phyloP scores from a whole-genome alignment of 306 rosid species.

The Castanospermum australe region DNA sequence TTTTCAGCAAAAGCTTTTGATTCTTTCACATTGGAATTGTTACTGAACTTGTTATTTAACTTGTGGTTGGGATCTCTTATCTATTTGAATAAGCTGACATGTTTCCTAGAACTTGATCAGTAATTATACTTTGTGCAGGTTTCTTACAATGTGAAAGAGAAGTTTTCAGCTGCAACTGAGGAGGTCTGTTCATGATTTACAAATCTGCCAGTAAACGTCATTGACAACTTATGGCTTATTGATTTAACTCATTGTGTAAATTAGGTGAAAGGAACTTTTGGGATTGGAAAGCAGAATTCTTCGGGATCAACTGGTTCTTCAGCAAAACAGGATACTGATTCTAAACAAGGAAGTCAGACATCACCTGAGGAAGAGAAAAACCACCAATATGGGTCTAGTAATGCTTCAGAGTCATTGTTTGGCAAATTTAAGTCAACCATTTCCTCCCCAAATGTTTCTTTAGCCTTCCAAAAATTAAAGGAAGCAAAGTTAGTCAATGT shows the following conservation, averaged over 20 bases:
- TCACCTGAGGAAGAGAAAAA: slow-evolving; percentile 46
- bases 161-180: slow-evolving; percentile 78
- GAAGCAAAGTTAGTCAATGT: slow-evolving; percentile 62
- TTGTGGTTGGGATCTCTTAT: not conserved
- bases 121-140: slow-evolving; percentile 48
- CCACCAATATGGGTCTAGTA: slow-evolving; percentile 44
- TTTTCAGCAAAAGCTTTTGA: not conserved
- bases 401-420: slow-evolving; percentile 62
- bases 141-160: slow-evolving; percentile 80
- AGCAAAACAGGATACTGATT: slow-evolving; percentile 46
- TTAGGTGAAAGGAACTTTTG: slow-evolving; percentile 77
- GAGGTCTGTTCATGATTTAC: slow-evolving; percentile 57
- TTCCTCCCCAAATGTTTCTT: slow-evolving; percentile 61
- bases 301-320: slow-evolving; percentile 55
- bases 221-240: slow-evolving; percentile 10
- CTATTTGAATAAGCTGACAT: slow-evolving; percentile 15
- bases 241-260: slow-evolving; percentile 19
- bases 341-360: slow-evolving; percentile 42
- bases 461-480: slow-evolving; percentile 65
- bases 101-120: slow-evolving; percentile 10
- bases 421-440: slow-evolving; percentile 69
- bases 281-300: slow-evolving; percentile 67
- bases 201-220: slow-evolving; percentile 1
- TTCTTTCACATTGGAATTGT: slow-evolving; percentile 3
- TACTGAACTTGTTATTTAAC: slow-evolving; percentile 1